Base-by-base conservation (phyloP, 495 filamentous ascomycete genomes). In the Hypoxylon crocopeplum region DNA sequence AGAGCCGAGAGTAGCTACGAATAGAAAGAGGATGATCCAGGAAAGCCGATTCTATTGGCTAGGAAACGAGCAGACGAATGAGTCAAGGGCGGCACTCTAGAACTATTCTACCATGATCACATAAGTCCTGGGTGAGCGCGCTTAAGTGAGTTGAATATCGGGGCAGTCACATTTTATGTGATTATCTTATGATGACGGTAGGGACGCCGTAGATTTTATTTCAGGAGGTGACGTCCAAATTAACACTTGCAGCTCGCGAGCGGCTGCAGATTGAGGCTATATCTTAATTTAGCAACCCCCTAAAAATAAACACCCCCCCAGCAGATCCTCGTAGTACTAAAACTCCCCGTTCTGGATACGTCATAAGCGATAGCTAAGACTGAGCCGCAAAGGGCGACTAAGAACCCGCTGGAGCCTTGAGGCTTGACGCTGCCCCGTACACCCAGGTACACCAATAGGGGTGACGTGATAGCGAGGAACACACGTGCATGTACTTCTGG, bases 221-320 rank as follows among this genome's bases (percentile, higher is more conserved):
- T 42, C 8, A 52, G 34, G 62, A 62, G 50, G 53, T 66, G 62
- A 66, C 62, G 66, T 69, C 49, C 42, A 60, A 61, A 62, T 66
- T 59, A 66, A 61, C 57, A 62, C 48, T 48, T 51, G 51, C 50
- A 57, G 48, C 30, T 48, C 66, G 42, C 33, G 20, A 66, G 39
- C 38, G 62, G 66, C 55, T 62, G 66, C 62, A 66, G 48, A 48
- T 66, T 69, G 66, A 66, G 66, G 66, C 66, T 69, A 54, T 56
- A 59, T 66, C 53, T 62, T 66, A 66, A 59, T 66, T 66, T 66
- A 69, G 66, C 20, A 69, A 62, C 44, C 17, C 48, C 32, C 62
- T 59, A 62, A 66, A 66, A 62, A 62, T 62, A 68, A 51, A 41
- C 34, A 48, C 3, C 24, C 50, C n/a, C 48, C 41, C 7, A 53